phyloP scores from a whole-genome alignment of 352 stramenopile species.

The Phytophthora hybrid region DNA sequence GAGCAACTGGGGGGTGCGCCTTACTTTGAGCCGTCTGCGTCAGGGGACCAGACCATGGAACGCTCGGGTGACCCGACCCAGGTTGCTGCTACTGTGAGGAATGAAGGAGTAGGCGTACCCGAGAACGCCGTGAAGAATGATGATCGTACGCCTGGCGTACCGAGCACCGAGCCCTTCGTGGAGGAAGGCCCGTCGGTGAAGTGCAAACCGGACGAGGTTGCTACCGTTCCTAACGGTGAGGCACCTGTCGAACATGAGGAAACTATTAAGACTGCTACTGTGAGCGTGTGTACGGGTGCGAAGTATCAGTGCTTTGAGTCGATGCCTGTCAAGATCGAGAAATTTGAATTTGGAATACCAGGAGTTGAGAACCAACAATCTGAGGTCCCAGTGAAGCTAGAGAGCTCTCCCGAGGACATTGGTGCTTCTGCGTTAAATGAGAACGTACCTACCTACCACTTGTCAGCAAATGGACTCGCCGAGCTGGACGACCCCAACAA shows the following conservation, averaged over 20 bases:
- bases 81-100: background rate
- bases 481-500: background rate
- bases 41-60: background rate
- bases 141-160: background rate
- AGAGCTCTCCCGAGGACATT: background rate
- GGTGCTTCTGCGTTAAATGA: background rate
- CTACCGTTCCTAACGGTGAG: background rate
- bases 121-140: background rate
- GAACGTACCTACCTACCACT: background rate
- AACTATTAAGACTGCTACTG: background rate
- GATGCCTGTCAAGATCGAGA: background rate
- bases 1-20: background rate
- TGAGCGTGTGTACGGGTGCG: background rate
- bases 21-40: background rate
- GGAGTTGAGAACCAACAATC: background rate
- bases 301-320: background rate
- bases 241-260: background rate
- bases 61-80: background rate
- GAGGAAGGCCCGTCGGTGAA: background rate
- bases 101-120: background rate
- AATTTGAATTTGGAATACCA: background rate
- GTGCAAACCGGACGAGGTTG: background rate
- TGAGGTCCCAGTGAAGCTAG: too few relatives aligned
- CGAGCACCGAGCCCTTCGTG: background rate
- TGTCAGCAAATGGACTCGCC: background rate